Base-by-base conservation (phyloP, 495 filamentous ascomycete genomes). In the Aspergillus leporis region DNA sequence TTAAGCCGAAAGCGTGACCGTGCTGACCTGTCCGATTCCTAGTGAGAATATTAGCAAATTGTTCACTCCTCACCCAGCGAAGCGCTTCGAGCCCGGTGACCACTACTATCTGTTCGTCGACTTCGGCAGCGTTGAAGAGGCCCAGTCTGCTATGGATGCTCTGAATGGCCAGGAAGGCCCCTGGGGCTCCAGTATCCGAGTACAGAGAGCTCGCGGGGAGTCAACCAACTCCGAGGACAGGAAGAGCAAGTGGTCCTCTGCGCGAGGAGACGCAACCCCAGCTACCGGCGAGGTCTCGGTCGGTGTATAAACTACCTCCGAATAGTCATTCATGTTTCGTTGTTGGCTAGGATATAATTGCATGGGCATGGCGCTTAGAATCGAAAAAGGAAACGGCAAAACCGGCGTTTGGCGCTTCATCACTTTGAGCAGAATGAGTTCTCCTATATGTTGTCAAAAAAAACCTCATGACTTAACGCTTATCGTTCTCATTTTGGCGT, bases 41-140 rank as follows among this genome's bases (percentile, higher is more conserved):
- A 73, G 67, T 52, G 76, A 84, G 62, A 79, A 83, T 22, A 78
- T 89, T 48, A 86, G 84, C 79, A 88, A 89, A 72, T 73, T 87
- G 43, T 82, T 88, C 60, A 72, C 80, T 14, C 82, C 84, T 16
- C 83, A 85, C 62, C 74, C 78, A 2, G 78, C 81, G 16, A 79
- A 80, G 53, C 70, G 74, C 36, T 71, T 77, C 28, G 75, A 78
- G 40, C 72, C 79, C 0, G 84, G 83, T 57, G 79, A 85, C 61
- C 81, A 87, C 65, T 83, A 90, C 71, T 88, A 86, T 72, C 81
- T 84, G 61, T 90, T 89, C 63, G 83, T 90, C 19, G 87, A 90
- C 65, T 80, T 90, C 51, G 66, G 69, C 46, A 83, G 72, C 53
- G 62, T 73, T 1, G 78, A 86, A 53, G 83, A 88, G 55, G 83